phyloP scores from a whole-genome alignment of 805 yeast genomes.

The Wickerhamomyces pijperi region DNA sequence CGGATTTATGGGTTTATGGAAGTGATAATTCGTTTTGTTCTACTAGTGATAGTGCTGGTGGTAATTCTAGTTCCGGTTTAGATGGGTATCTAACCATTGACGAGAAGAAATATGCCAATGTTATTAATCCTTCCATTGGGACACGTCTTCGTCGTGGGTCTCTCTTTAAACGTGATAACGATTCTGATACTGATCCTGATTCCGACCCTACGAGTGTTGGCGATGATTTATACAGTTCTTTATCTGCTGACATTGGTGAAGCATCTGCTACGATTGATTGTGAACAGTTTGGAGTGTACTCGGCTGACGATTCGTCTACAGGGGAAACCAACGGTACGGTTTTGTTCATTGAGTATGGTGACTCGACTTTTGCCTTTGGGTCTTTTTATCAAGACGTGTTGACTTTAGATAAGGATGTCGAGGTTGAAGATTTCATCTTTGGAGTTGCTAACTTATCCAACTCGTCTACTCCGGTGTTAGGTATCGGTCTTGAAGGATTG shows the following conservation, averaged over 20 bases:
- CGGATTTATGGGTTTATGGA: slow-evolving; percentile 24
- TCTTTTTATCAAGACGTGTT: slow-evolving; percentile 55
- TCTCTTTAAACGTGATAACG: too few species aligned
- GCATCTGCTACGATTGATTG: slow-evolving; percentile 4
- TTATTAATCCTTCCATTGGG: not conserved
- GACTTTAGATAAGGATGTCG: slow-evolving; percentile 28
- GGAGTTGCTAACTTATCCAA: slow-evolving; percentile 57
- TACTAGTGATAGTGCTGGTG: not conserved
- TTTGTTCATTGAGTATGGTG: slow-evolving; percentile 35
- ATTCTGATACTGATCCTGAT: too few species aligned
- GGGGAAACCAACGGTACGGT: slow-evolving; percentile 17
- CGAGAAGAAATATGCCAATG: not conserved
- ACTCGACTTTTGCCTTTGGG: slow-evolving; percentile 38
- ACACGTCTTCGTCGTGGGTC: too few species aligned
- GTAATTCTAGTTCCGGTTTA: not conserved
- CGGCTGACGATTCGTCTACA: slow-evolving; percentile 15
- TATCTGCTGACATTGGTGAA: slow-evolving; percentile 5
- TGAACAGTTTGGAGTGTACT: slow-evolving; percentile 8
- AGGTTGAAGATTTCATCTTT: slow-evolving; percentile 41
- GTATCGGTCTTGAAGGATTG: slow-evolving; percentile 59
- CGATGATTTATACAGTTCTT: not conserved
- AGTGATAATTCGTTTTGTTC: slow-evolving; percentile 19
- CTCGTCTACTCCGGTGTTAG: slow-evolving; percentile 59
- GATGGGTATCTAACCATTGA: too few species aligned
- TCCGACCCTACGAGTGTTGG: too few species aligned